Evolutionary conservation across 2,329 filamentous ascomycete genomes (phyloP).

Genomic region (Orbilia ellipsospora): DNA sequence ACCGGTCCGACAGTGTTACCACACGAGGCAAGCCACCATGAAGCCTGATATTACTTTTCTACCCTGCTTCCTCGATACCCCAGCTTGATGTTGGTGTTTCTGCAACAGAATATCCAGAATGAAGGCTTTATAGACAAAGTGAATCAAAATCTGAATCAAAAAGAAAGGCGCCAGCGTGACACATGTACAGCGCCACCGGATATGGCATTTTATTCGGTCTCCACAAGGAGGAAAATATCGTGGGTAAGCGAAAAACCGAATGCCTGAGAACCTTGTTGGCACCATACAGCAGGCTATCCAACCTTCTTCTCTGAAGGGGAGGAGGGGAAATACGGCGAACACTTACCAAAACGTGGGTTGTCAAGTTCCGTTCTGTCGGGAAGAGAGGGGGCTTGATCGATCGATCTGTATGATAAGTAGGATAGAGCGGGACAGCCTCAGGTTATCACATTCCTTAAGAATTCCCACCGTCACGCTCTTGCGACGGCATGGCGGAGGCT

Average conservation of each 20-base stretch:
- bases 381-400: slow-evolving; percentile 22
- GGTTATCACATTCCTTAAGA: slow-evolving; percentile 43
- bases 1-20: slow-evolving; percentile 37
- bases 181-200: slow-evolving; percentile 47
- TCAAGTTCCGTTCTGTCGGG: slow-evolving; percentile 46
- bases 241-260: slow-evolving; percentile 37
- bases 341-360: slow-evolving; percentile 50
- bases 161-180: slow-evolving; percentile 52
- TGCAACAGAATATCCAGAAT: no score
- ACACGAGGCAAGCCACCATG: slow-evolving; percentile 39
- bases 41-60: slow-evolving; percentile 38
- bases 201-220: slow-evolving; percentile 41
- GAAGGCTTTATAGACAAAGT: no score
- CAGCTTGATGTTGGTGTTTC: no score
- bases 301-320: background rate
- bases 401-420: background rate
- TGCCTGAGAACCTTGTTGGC: slow-evolving; percentile 27
- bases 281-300: slow-evolving; percentile 6
- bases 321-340: slow-evolving; percentile 36
- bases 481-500: slow-evolving; percentile 19
- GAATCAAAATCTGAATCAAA: slow-evolving; percentile 29
- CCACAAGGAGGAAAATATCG: slow-evolving; percentile 10
- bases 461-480: background rate
- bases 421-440: slow-evolving; percentile 13
- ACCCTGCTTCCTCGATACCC: slow-evolving; percentile 20